Evolutionary conservation across 345 rosid genomes (phyloP).

Genomic region (Clausena lansium): DNA sequence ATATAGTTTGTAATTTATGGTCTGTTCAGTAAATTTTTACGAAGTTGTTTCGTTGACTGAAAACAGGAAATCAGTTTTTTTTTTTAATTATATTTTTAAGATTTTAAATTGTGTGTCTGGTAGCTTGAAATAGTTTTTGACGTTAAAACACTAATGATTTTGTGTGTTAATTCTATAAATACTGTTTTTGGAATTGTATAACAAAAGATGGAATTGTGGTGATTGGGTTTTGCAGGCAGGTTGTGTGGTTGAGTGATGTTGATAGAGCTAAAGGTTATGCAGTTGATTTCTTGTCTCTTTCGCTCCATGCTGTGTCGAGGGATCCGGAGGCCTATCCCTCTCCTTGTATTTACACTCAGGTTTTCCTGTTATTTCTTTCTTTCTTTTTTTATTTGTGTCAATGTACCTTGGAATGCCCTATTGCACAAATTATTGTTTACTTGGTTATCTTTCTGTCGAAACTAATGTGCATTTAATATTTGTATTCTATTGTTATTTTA

Average conservation of each 20-base stretch:
- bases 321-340: slow-evolving; percentile 84
- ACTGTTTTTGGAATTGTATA: neutral
- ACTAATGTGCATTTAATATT: neutral
- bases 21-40: neutral
- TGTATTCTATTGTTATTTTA: too few species aligned
- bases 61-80: neutral
- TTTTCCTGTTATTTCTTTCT: slow-evolving; percentile 2
- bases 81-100: neutral
- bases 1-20: neutral
- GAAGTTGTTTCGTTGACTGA: neutral
- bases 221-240: slow-evolving; percentile 49
- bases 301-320: slow-evolving; percentile 87
- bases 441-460: neutral
- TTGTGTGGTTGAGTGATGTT: slow-evolving; percentile 83
- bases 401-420: neutral
- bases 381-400: too few species aligned
- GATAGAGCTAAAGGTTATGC: slow-evolving; percentile 74
- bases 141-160: neutral
- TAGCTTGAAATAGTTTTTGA: neutral
- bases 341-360: slow-evolving; percentile 94
- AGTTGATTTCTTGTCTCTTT: slow-evolving; percentile 77
- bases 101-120: neutral
- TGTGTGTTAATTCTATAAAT: too few species aligned
- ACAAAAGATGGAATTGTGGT: neutral
- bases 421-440: neutral